Evolutionary conservation across 331 rosid genomes (phyloP).

Genomic region (Rhamnella rubrinervis): DNA sequence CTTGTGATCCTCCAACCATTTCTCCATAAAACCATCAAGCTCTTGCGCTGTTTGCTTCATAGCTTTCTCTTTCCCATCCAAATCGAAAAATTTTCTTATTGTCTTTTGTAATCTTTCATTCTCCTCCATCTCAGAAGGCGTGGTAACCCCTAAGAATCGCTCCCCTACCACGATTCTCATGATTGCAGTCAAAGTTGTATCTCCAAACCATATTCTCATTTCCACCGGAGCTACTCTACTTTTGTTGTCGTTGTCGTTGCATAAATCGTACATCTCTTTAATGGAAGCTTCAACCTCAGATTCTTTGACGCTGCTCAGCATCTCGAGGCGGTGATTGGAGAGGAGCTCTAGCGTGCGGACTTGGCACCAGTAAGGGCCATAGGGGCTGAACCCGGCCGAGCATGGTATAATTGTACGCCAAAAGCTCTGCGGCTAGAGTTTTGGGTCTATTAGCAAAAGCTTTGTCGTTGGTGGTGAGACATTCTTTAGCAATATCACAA

Average conservation of each 20-base stretch:
- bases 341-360: conserved; percentile 42
- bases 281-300: conserved; percentile 35
- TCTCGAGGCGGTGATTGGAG: conserved; percentile 37
- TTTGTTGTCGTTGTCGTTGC: conserved; percentile 19
- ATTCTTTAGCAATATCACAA: conserved; percentile 36
- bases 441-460: conserved; percentile 49
- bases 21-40: conserved; percentile 17
- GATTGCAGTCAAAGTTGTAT: conserved; percentile 37
- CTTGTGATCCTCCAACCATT: conserved; percentile 37
- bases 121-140: conserved; percentile 1
- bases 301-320: conserved; percentile 23
- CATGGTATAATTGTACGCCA: conserved; percentile 44
- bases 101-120: conserved; percentile 19
- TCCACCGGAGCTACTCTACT: conserved; percentile 19
- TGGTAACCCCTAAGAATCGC: background rate
- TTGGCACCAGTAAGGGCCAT: conserved; percentile 46
- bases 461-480: conserved; percentile 47
- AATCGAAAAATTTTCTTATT: conserved; percentile 34
- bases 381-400: conserved; percentile 42
- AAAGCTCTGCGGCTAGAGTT: background rate
- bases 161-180: conserved; percentile 44
- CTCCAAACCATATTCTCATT: conserved; percentile 56
- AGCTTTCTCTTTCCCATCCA: conserved; percentile 31
- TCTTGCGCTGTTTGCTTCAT: conserved; percentile 26
- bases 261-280: conserved; percentile 30